Percentiles rank a stretch among this genome's conserved stretches.
Conservation (phyloP, 1,139 yeast genomes). For the Geotrichum reessii region DNA sequence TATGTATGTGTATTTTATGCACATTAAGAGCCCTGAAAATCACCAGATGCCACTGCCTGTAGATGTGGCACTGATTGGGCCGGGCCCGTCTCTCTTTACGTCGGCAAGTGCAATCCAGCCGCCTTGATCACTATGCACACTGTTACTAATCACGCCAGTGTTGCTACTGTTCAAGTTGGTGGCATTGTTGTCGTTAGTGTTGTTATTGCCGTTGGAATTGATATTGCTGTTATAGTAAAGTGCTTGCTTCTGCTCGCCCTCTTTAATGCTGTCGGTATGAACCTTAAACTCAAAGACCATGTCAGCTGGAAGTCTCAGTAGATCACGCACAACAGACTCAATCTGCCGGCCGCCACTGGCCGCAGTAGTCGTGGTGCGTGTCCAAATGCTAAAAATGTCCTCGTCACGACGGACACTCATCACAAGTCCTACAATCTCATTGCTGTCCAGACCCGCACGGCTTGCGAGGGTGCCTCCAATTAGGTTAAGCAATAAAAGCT, state of each 20-base stretch:
- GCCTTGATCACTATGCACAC: not conserved
- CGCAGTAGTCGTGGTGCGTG: slow-evolving; percentile 18
- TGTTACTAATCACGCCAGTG: not conserved
- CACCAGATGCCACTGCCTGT: not conserved
- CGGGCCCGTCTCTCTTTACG: not conserved
- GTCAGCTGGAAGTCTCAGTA: slow-evolving; percentile 28
- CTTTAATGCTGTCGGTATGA: slow-evolving; percentile 33
- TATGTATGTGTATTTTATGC: too few species aligned
- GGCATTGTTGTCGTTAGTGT: not conserved
- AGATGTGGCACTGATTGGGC: not conserved
- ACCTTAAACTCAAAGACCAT: slow-evolving; percentile 30
- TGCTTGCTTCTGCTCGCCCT: slow-evolving; percentile 21
- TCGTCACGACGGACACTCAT: slow-evolving; percentile 37
- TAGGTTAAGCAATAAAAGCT: slow-evolving; percentile 32
- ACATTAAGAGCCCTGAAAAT: too few species aligned
- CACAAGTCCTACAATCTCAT: slow-evolving; percentile 37
- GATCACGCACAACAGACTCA: slow-evolving; percentile 24
- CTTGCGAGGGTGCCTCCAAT: slow-evolving; percentile 32
- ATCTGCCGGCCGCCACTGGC: slow-evolving; percentile 21
- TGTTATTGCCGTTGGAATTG: not conserved
- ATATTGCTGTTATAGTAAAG: slow-evolving; percentile 11
- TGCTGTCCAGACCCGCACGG: slow-evolving; percentile 22
- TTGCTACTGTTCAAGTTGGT: not conserved
- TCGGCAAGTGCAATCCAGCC: not conserved
- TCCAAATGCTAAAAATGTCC: slow-evolving; percentile 37